Evolutionary conservation across 257 asterid genomes (phyloP), one percentile per base, ranked within the genome.

Genomic region (Scutellaria barbata): DNA sequence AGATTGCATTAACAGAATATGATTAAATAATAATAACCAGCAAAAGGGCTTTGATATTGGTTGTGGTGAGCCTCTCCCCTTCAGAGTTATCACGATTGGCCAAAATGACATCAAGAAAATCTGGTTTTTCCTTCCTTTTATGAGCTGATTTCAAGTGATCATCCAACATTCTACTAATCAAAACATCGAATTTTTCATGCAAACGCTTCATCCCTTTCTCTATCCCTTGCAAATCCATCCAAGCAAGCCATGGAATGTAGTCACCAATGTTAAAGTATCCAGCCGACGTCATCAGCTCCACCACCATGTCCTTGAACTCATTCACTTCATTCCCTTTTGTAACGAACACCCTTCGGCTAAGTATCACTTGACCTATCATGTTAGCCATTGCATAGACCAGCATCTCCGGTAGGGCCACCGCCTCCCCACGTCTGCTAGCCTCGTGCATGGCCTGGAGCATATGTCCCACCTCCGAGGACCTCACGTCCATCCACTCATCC

Each of bases 261-360:
- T 86, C 88, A 0, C 90, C 90, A 3, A 86, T 63, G 10, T 83
- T 86, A 59, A 86, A 83, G 33, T 74, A 79, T 0, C 90, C 90
- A 0, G 88, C 88, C 0, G 64, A 13, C 0, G 84, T 83, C 87
- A 86, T 79, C 3, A 86, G 72, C 74, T 83, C 87, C 79, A 81
- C 88, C 66, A 86, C 87, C 90, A 86, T 83, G 0, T 85, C 83
- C 65, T 81, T 85, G 66, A 85, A 85, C 74, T 85, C 86, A 8
- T 83, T 85, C 41, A 77, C 66, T 20, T 83, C 83, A 5, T 33
- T 37, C 2, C 83, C 86, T 61, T 68, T 60, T 0, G 77, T 62
- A 7, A 10, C 81, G 25, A 85, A 85, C 2, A 85, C 82, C 30
- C 85, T 54, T 14, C 72, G 63, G 59, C 86, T 85, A 16, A 83